Conservation (phyloP, 768 basidiomycete genomes). For the Dioszegia hungarica region DNA sequence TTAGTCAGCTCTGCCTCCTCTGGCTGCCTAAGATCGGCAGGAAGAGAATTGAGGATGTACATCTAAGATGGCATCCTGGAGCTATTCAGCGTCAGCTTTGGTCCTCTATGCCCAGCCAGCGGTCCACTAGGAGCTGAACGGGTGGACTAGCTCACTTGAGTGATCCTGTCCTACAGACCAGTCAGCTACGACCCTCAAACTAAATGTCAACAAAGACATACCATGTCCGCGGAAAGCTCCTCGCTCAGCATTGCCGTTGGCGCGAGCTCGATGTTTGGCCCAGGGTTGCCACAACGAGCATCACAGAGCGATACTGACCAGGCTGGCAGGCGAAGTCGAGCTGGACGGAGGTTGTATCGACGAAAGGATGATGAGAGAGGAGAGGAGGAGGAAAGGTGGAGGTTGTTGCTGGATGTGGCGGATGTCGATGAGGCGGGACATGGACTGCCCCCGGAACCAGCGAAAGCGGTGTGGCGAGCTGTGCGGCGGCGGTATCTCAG, state of each 20-base stretch:
- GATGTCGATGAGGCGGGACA: no score
- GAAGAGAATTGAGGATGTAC: slow-evolving; percentile 19
- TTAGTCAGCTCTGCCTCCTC: neutral
- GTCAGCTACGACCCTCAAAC: neutral
- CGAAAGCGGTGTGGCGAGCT: no score
- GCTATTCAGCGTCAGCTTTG: slow-evolving; percentile 4
- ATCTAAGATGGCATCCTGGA: slow-evolving; percentile 46
- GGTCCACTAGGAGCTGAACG: neutral
- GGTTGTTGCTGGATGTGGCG: no score
- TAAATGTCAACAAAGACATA: slow-evolving; percentile 6
- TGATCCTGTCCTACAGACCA: slow-evolving; percentile 39
- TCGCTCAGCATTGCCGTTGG: slow-evolving; percentile 39
- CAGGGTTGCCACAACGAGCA: no score
- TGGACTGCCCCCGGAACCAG: no score
- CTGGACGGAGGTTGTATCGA: no score
- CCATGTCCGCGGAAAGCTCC: slow-evolving; percentile 47
- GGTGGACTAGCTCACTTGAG: slow-evolving; percentile 22
- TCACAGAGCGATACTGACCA: neutral
- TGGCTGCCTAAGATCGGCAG: no score
- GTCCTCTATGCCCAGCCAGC: no score
- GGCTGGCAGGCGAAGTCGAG: neutral
- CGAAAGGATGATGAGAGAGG: no score
- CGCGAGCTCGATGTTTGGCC: no score
- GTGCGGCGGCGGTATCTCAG: no score
- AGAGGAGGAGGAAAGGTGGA: no score